Percentiles rank a stretch among this genome's conserved stretches.
phyloP scores from a whole-genome alignment of 768 basidiomycete genomes.

The Collybia sp. region DNA sequence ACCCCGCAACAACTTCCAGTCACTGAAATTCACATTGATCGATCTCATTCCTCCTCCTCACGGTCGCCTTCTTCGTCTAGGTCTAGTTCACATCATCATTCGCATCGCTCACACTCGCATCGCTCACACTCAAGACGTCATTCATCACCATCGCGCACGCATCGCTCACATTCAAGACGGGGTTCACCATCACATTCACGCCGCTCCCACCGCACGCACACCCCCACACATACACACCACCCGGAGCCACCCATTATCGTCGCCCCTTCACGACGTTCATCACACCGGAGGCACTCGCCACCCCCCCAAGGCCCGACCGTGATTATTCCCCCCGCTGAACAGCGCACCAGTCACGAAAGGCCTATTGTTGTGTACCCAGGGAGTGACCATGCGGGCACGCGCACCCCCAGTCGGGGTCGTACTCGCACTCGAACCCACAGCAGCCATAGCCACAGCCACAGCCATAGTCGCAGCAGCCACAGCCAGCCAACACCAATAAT shows the following conservation, averaged over 20 bases:
- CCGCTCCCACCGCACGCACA: background rate
- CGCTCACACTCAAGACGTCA: constrained; percentile 1
- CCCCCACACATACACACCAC: too few relatives aligned
- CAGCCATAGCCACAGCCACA: background rate
- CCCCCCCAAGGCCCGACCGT: too few relatives aligned
- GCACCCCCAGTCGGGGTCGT: constrained; percentile 1
- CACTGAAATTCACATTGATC: background rate
- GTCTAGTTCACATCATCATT: constrained; percentile 1
- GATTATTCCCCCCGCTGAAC: too few relatives aligned
- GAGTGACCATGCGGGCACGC: too few relatives aligned
- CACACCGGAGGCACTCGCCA: too few relatives aligned
- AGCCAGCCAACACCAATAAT: background rate
- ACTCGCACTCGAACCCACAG: background rate
- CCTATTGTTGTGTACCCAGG: too few relatives aligned
- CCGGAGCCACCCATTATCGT: too few relatives aligned
- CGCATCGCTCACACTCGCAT: background rate
- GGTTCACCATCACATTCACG: background rate
- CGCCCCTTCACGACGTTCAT: too few relatives aligned
- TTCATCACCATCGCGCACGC: background rate
- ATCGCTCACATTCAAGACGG: background rate
- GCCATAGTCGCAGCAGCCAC: background rate
- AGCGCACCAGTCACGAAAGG: too few relatives aligned
- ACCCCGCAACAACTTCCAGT: background rate
- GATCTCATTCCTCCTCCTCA: background rate
- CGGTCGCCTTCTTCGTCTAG: constrained; percentile 13